phyloP scores from a whole-genome alignment of 345 rosid genomes.

The Gossypium ekmanianum region DNA sequence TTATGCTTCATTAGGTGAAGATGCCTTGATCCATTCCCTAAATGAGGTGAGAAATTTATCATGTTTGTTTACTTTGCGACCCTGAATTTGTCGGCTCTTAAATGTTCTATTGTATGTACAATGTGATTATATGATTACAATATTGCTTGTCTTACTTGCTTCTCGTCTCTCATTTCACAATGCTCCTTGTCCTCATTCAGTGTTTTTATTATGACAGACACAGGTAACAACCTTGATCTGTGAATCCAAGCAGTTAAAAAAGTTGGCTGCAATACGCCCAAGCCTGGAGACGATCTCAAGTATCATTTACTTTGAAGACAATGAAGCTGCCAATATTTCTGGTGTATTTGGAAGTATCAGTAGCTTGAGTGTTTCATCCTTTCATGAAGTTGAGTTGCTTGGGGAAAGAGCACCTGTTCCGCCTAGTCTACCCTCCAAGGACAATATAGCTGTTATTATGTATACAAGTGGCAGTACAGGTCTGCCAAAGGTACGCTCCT shows the following conservation, averaged over 20 bases:
- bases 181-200: slow-evolving; percentile 10
- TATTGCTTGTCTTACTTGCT: not conserved
- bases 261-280: slow-evolving; percentile 55
- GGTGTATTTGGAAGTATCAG: slow-evolving; percentile 28
- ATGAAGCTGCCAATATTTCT: slow-evolving; percentile 38
- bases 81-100: not conserved
- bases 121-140: not conserved
- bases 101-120: not conserved
- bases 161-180: not conserved
- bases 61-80: not conserved
- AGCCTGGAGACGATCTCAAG: slow-evolving; percentile 50
- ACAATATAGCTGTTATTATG: slow-evolving; percentile 73
- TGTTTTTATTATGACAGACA: slow-evolving; percentile 54
- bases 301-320: slow-evolving; percentile 72
- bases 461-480: slow-evolving; percentile 97
- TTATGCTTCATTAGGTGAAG: slow-evolving; percentile 91
- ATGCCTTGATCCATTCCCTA: slow-evolving; percentile 73
- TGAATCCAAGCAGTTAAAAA: slow-evolving; percentile 67
- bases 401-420: slow-evolving; percentile 49
- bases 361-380: slow-evolving; percentile 55
- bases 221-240: slow-evolving; percentile 76
- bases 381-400: slow-evolving; percentile 70
- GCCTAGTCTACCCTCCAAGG: slow-evolving; percentile 66
- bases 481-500: slow-evolving; percentile 67
- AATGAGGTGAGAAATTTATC: slow-evolving; percentile 57